Base-by-base conservation (phyloP, 768 basidiomycete species). In the Coprinopsis strossmayeri region DNA sequence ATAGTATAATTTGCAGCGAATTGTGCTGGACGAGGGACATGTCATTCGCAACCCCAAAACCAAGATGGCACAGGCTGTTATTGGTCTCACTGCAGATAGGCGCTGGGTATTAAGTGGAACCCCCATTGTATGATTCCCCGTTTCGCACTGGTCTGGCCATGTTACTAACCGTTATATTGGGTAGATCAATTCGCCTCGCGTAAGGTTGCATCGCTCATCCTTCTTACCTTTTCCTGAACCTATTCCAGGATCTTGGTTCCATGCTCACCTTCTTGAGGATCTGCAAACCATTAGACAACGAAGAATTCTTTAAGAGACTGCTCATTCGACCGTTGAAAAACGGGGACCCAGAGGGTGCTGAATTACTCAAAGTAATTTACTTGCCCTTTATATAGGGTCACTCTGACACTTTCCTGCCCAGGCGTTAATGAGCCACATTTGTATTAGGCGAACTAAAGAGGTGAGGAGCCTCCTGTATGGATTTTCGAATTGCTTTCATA, bases 1-100 rank as follows among this genome's bases (percentile, higher is more conserved):
- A 17, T 13, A 30, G 41, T 5, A 50, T 20, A n/a, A 2, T 46
- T 32, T 1, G 5, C 34, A 87, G 82, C 73, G 93, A 49, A 62
- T 94, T 34, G 79, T 95, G 18, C 69, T 94, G 3, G 93, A 96
- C 55, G 93, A 96, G 66, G 93, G 90, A 0, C 93, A 96, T 59
- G 82, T 61, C 21, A 84, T 96, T 53, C 81, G 91, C 45, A 96
- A 95, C 61, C 78, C 87, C 2, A 85, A 76, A 62, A 91, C 92
- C 0, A 90, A 92, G 69, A 89, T 87, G 78, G 75, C 88, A 7
- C 70, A 74, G 55, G 83, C 87, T 0, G 79, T 82, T 1, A 81
- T 72, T 49, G 78, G 63, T 15, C 67, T 91, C 20, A 64, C 66
- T 15, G 85, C 84, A 0, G 77, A 91, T 55, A 78, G 84, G 51